Evolutionary conservation across 345 rosid genomes (phyloP).

Genomic region (Pseudoturritis turrita): DNA sequence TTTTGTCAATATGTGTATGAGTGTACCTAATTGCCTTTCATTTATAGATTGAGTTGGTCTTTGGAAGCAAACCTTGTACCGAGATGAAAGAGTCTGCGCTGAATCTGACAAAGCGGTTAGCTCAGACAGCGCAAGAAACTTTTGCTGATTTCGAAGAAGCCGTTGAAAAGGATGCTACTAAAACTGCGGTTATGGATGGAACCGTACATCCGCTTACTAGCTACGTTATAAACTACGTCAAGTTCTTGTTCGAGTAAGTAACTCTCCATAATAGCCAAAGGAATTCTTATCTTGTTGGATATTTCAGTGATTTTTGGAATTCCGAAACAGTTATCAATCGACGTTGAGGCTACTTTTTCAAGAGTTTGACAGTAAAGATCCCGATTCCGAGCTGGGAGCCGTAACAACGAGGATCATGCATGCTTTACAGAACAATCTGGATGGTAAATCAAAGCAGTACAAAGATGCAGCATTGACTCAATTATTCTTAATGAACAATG

Average conservation of each 20-base stretch:
- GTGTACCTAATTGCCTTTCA: background rate
- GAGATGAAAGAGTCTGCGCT: conserved; percentile 84
- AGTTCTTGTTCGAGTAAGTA: conserved; percentile 92
- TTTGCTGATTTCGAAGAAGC: conserved; percentile 96
- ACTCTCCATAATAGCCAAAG: background rate
- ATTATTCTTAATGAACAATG: conserved; percentile 92
- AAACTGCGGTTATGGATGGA: conserved; percentile 92
- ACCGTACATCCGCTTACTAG: conserved; percentile 97
- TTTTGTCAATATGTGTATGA: background rate
- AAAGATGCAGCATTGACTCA: conserved; percentile 91
- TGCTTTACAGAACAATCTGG: conserved; percentile 83
- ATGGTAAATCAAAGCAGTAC: conserved; percentile 94
- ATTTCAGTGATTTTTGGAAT: background rate
- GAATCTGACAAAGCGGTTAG: conserved; percentile 71
- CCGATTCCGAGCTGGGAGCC: conserved; percentile 55
- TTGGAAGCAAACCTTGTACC: conserved; percentile 57
- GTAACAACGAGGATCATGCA: conserved; percentile 85
- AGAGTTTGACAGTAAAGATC: conserved; percentile 59
- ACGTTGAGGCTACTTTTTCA: conserved; percentile 82
- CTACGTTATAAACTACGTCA: conserved; percentile 93
- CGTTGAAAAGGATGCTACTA: conserved; percentile 96
- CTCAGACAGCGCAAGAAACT: conserved; percentile 92
- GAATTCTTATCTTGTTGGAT: background rate
- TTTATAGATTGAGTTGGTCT: conserved; percentile 53
- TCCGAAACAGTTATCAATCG: conserved; percentile 57